These are phyloP conservation scores for Fraxinus baroniana DNA, from an alignment of 305 asterid species.

Conservation along the genomic window DNA sequence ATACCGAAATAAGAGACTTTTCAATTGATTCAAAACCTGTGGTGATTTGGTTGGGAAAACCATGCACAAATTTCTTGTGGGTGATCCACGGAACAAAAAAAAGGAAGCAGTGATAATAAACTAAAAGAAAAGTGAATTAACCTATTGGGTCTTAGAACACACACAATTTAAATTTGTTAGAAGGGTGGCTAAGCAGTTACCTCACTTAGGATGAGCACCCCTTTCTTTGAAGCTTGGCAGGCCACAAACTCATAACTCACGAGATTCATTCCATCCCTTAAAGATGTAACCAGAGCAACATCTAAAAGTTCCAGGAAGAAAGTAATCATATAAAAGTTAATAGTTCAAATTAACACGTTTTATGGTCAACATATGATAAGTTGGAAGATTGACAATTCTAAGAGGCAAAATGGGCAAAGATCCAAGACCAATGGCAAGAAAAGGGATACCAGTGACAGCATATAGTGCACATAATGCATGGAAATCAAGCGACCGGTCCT, in stretches of 20 bases:
- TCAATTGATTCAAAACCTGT: not conserved
- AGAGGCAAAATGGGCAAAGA: not conserved
- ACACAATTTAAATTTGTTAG: not conserved
- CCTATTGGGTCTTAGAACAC: not conserved
- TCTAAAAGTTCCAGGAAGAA: slow-evolving; percentile 35
- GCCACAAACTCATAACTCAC: slow-evolving; percentile 98
- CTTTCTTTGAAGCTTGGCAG: slow-evolving; percentile 85
- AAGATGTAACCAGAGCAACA: slow-evolving; percentile 89
- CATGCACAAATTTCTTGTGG: not conserved
- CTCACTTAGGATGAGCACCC: slow-evolving; percentile 93
- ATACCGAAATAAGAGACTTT: not conserved
- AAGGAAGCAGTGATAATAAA: not conserved
- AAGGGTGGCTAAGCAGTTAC: slow-evolving; percentile 38
- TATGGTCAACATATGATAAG: not conserved
- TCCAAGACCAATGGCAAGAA: slow-evolving; percentile 18
- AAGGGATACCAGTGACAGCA: slow-evolving; percentile 80
- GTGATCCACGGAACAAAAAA: not conserved
- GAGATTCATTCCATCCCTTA: slow-evolving; percentile 96
- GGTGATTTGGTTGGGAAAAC: not conserved
- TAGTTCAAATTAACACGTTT: slow-evolving; percentile 6
- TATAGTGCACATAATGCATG: slow-evolving; percentile 78
- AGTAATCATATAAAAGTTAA: not conserved
- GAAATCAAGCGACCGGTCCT: slow-evolving; percentile 92
- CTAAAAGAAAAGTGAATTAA: not conserved
- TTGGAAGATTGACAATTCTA: not conserved